Evolutionary conservation across 352 stramenopile species (phyloP).

Genomic region (Globisporangium paddicum): DNA sequence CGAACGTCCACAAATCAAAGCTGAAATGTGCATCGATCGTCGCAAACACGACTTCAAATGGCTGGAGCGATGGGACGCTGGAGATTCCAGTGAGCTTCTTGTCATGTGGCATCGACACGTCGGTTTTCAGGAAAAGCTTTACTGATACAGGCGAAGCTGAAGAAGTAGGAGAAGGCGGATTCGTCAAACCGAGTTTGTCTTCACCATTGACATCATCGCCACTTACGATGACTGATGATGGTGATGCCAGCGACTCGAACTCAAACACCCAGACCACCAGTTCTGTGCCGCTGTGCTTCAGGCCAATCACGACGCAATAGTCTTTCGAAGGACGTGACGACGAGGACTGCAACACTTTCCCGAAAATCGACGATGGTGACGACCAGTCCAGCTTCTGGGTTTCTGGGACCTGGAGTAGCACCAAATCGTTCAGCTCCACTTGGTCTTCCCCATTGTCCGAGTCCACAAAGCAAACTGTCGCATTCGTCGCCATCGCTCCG

Average conservation of each 20-base stretch:
- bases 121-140: slow-evolving; percentile 38
- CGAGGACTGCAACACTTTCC: not conserved
- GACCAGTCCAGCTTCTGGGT: slow-evolving; percentile 57
- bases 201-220: not conserved
- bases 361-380: slow-evolving; percentile 29
- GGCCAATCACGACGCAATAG: slow-evolving; percentile 52
- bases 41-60: slow-evolving; percentile 42
- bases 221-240: not conserved
- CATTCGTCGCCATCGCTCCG: not conserved
- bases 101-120: slow-evolving; percentile 21
- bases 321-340: slow-evolving; percentile 37
- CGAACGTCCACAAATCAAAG: slow-evolving; percentile 53
- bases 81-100: slow-evolving; percentile 31
- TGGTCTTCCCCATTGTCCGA: slow-evolving; percentile 11
- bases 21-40: slow-evolving; percentile 33
- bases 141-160: slow-evolving; percentile 3
- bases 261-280: slow-evolving; percentile 63
- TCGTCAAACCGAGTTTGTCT: slow-evolving; percentile 5
- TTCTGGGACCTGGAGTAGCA: slow-evolving; percentile 33
- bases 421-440: slow-evolving; percentile 23
- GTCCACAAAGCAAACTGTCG: slow-evolving; percentile 15
- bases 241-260: slow-evolving; percentile 15
- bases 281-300: slow-evolving; percentile 28
- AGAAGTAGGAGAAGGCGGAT: not conserved
- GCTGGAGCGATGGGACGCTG: slow-evolving; percentile 37